Evolutionary conservation across 2,329 filamentous ascomycete species (phyloP), one percentile per base, ranked within the genome.

Genomic region (Botrytis tulipae): DNA sequence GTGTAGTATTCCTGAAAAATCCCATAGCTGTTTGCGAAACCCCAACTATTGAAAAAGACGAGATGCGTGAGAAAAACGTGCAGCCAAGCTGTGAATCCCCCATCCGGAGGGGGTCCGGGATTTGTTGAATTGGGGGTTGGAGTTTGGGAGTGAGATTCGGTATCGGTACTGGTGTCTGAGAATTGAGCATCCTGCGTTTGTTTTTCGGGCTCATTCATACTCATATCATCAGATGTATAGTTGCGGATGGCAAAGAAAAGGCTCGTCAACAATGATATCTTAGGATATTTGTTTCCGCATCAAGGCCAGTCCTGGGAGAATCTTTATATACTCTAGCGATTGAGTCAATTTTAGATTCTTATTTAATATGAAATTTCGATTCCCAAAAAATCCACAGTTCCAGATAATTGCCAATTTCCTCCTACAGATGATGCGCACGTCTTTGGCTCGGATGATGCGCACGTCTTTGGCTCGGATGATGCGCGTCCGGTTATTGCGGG

Each of bases 401-500:
- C 29, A 35, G 59, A 37, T 14, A 4, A 40, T 61, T 40, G 12
- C 22, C 2, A 40, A 40, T 25, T 0, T 7, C 6, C 57, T 22
- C 9, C 7, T 10, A 8, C 59, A 61, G 40, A 54, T 1, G 29
- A 2, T 57, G 7, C 14, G n/a, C 22, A 22, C 29, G 8, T 35
- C 29, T 32, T 59, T 59, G n/a, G 8, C 29, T 10, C 18, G 57
- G 57, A 9, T 59, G 57, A 22, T 57, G 7, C 14, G n/a, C 22
- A 22, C 29, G 8, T 35, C 29, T 32, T 59, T 59, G n/a, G 8
- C 29, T 10, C 18, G 57, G 57, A 9, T 59, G 57, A 22, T 35
- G 57, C 57, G 18, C 57, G 18, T 22, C 37, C 32, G 65, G 46
- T 22, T 25, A 73, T 74, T 25, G 73, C 73, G 65, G 65, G 46